Evolutionary conservation across 345 rosid species (phyloP).

Genomic region (Citrus sp.): DNA sequence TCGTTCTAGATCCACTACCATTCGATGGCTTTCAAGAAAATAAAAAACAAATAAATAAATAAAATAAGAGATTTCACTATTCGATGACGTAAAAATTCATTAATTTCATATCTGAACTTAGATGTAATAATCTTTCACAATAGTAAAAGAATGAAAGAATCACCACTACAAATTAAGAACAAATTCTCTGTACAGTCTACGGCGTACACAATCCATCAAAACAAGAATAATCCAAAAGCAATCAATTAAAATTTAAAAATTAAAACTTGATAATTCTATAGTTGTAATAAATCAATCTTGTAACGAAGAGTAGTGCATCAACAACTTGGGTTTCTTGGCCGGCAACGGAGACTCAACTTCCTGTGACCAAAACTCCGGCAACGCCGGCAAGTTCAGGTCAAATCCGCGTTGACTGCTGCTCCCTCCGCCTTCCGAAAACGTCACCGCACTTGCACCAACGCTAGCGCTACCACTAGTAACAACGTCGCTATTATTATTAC

Average conservation of each 20-base stretch:
- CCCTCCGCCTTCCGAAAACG: constrained; percentile 40
- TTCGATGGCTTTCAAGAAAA: no score
- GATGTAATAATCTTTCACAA: neutral
- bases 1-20: no score
- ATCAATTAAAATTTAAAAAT: neutral
- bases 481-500: neutral
- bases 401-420: constrained; percentile 51
- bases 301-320: constrained; percentile 11
- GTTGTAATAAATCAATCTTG: neutral
- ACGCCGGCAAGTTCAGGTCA: constrained; percentile 83
- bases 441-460: constrained; percentile 32
- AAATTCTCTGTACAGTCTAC: constrained; percentile 30
- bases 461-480: constrained; percentile 15
- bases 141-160: constrained; percentile 15
- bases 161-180: constrained; percentile 19
- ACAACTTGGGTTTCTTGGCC: constrained; percentile 58
- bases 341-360: constrained; percentile 74
- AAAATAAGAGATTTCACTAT: no score
- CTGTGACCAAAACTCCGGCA: constrained; percentile 52
- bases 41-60: no score
- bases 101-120: neutral
- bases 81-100: neutral
- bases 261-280: neutral
- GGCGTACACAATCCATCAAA: constrained; percentile 9
- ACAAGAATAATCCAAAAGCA: neutral